Evolutionary conservation across 129 eudicot species (phyloP).

Genomic region (Tagetes patula): DNA sequence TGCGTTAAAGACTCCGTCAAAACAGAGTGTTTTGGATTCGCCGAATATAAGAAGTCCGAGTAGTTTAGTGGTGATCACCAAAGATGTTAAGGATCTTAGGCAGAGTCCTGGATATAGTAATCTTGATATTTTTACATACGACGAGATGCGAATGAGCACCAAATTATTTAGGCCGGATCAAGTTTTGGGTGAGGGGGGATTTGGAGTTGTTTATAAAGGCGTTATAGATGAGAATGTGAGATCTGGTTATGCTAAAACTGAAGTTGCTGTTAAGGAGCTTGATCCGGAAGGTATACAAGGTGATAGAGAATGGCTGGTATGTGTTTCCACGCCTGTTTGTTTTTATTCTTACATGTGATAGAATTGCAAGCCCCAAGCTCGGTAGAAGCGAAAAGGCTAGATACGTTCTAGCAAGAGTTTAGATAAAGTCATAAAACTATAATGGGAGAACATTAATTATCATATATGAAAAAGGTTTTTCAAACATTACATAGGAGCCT

Average conservation of each 20-base stretch:
- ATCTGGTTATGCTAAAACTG: slow-evolving; percentile 61
- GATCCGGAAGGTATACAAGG: slow-evolving; percentile 99
- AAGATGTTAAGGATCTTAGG: slow-evolving; percentile 73
- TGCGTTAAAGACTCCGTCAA: slow-evolving; percentile 39
- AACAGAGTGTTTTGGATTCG: slow-evolving; percentile 32
- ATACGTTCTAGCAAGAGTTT: too few species aligned
- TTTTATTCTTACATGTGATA: neutral
- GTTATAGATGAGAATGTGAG: slow-evolving; percentile 81
- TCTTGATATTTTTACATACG: slow-evolving; percentile 86
- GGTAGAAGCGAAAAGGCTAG: too few species aligned
- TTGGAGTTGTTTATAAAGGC: slow-evolving; percentile 94
- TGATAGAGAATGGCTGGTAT: slow-evolving; percentile 99
- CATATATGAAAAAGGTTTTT: too few species aligned
- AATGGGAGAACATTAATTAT: too few species aligned
- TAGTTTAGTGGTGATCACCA: slow-evolving; percentile 54
- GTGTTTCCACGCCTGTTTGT: neutral
- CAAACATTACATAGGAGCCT: too few species aligned
- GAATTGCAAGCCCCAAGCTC: too few species aligned
- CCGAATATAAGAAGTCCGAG: slow-evolving; percentile 34
- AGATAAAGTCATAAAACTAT: too few species aligned
- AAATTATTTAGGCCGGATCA: slow-evolving; percentile 89
- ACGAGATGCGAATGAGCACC: slow-evolving; percentile 88
- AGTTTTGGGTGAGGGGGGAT: slow-evolving; percentile 96
- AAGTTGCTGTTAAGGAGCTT: slow-evolving; percentile 94
- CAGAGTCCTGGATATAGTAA: slow-evolving; percentile 79